Evolutionary conservation across 768 basidiomycete species (phyloP), one percentile per base, ranked within the genome.

Genomic region (Termitomyces sp.): DNA sequence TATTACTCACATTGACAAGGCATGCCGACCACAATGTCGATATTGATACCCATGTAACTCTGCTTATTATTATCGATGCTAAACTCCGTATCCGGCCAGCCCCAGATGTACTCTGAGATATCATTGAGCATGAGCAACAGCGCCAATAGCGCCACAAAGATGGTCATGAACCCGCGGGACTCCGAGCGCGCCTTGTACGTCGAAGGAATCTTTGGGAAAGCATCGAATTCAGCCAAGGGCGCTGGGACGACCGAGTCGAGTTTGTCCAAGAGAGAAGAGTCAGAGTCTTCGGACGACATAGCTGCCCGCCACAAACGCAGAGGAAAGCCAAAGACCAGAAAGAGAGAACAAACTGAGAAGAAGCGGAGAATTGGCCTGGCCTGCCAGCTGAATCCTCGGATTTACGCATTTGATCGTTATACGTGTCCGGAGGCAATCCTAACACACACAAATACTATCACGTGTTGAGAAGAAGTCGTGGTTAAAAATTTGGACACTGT

Each of bases 21-120:
- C 83, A 94, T 97, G 66, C 91, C 91, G 40, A 98, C 90, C 28
- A 91, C 84, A 75, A 98, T 73, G 75, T 99, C 96, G 56, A 98
- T 81, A 71, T 99, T 98, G 64, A 99, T 79, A 64, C 86, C 84
- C 78, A 99, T 77, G 55, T 78, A 85, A 61, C 81, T 84, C 12
- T 73, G 72, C 38, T 79, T 74, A 57, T 82, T 80, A 35, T 72
- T 72, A 69, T 98, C 95, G 54, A 99, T 88, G 63, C 85, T 87
- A 72, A 98, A 99, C 68, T 89, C 86, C 65, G 88, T 87, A 68
- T 92, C 89, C 7, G 92, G 89, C 84, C 94, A 95, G 47, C 96
- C 96, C 83, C 91, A 98, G 36, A 98, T 74, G 68, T 84, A 98
- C 69, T 98, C 95, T 51, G 86, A 87, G 46, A 95, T 73, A 67